Conservation (phyloP, 2,329 filamentous ascomycete species). For the Alternaria novae-zelandiae region DNA sequence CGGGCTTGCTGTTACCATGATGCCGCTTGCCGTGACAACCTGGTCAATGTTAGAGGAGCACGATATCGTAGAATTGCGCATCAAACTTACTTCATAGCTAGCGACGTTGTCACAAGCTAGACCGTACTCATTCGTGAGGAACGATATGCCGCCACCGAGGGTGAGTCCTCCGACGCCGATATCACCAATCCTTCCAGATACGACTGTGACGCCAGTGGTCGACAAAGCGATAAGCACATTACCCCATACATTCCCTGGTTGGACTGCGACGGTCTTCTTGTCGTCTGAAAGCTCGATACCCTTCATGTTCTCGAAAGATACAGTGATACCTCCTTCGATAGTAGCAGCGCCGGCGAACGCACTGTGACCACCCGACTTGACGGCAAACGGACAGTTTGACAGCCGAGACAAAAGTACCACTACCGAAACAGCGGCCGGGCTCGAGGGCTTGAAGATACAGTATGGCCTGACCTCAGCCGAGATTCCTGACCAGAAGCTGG, state of each 20-base stretch:
- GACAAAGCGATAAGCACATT: conserved; percentile 35
- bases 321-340: conserved; percentile 52
- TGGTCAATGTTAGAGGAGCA: background rate
- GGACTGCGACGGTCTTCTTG: conserved; percentile 32
- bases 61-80: fast-evolving
- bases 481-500: conserved; percentile 30
- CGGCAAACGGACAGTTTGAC: conserved; percentile 45
- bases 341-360: conserved; percentile 48
- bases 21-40: conserved; percentile 46
- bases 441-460: conserved; percentile 32
- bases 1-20: conserved; percentile 16
- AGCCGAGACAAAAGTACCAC: conserved; percentile 18
- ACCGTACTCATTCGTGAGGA: conserved; percentile 23
- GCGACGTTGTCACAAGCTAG: conserved; percentile 26
- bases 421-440: conserved; percentile 15
- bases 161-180: conserved; percentile 42
- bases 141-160: conserved; percentile 35
- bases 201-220: conserved; percentile 23
- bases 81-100: conserved; percentile 17
- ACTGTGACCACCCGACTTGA: conserved; percentile 54
- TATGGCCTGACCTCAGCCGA: conserved; percentile 23
- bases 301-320: conserved; percentile 48
- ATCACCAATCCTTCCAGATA: conserved; percentile 38
- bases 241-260: conserved; percentile 43
- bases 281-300: conserved; percentile 30